Percentiles rank a stretch among this genome's conserved stretches.
Conservation (phyloP, 2,329 filamentous ascomycete species). For the Claviceps arundinis region DNA sequence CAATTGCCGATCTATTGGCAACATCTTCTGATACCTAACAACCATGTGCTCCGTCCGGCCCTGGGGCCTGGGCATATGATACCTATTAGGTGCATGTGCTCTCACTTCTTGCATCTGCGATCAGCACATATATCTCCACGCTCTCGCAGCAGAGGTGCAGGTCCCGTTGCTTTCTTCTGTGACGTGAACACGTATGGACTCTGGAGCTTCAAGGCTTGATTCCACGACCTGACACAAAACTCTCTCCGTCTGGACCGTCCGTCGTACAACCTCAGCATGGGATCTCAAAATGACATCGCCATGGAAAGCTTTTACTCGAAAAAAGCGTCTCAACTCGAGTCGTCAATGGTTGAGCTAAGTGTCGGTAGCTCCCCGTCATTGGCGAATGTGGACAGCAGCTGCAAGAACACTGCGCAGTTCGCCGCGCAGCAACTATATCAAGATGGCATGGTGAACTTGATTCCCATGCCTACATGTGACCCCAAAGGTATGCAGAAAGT, state of each 20-base stretch:
- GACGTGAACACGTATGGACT: not conserved
- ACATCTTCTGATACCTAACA: not conserved
- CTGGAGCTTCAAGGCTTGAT: not conserved
- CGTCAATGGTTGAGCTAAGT: not conserved
- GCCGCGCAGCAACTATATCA: not conserved
- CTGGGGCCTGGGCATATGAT: not conserved
- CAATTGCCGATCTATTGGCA: not conserved
- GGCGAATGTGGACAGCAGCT: not conserved
- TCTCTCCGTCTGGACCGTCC: not conserved
- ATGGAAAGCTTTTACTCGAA: not conserved
- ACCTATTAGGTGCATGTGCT: not conserved
- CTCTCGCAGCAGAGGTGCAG: not conserved
- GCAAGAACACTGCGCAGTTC: not conserved
- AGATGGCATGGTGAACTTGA: conserved; percentile 1
- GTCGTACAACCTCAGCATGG: not conserved
- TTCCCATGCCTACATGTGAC: conserved; percentile 2
- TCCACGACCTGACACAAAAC: not conserved
- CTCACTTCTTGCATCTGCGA: not conserved
- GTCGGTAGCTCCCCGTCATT: not conserved
- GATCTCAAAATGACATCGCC: not conserved
- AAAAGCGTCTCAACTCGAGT: not conserved
- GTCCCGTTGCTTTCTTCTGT: not conserved
- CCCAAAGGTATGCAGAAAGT: not conserved
- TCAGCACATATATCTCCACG: not conserved
- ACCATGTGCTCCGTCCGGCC: not conserved